Evolutionary conservation across 1,284 basidiomycete genomes (phyloP).

Genomic region (Rhodotorula mucilaginosa): DNA sequence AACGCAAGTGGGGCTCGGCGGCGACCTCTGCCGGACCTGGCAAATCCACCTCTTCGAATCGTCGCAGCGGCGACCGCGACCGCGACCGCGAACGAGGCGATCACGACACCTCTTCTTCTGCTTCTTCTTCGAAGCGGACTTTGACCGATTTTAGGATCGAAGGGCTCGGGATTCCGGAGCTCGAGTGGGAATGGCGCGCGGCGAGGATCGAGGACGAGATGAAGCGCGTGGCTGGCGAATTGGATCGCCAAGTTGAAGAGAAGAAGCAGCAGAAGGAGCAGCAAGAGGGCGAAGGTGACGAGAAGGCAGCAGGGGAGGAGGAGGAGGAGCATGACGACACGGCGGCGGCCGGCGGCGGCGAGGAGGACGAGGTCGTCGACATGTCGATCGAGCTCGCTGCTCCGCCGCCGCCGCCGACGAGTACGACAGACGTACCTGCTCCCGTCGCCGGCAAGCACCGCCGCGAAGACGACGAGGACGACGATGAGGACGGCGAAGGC

Average conservation of each 20-base stretch:
- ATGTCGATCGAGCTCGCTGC: conserved; percentile 31
- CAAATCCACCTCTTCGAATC: not conserved
- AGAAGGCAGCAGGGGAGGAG: conserved; percentile 2
- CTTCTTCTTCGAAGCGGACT: conserved; percentile 56
- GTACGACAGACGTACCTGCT: not conserved
- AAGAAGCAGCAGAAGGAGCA: conserved; percentile 13
- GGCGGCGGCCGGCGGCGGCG: not conserved
- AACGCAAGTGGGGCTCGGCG: conserved; percentile 34
- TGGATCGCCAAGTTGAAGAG: conserved; percentile 22
- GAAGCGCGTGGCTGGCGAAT: conserved; percentile 20
- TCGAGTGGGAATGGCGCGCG: conserved; percentile 53
- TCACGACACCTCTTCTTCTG: conserved; percentile 47
- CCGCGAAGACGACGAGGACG: conserved; percentile 26
- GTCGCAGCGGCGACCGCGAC: conserved; percentile 3
- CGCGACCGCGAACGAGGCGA: conserved; percentile 53
- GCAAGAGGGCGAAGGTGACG: not conserved
- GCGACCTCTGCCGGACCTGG: not conserved
- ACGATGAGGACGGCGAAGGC: too few species aligned
- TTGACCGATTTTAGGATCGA: conserved; percentile 95
- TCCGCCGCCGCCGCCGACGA: conserved; percentile 1
- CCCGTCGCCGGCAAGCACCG: conserved; percentile 9
- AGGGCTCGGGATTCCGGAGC: conserved; percentile 67
- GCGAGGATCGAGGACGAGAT: conserved; percentile 57
- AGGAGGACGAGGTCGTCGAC: conserved; percentile 12
- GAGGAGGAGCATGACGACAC: conserved; percentile 13